phyloP scores from a whole-genome alignment of 768 basidiomycete species.

The Suillus hirtellus region DNA sequence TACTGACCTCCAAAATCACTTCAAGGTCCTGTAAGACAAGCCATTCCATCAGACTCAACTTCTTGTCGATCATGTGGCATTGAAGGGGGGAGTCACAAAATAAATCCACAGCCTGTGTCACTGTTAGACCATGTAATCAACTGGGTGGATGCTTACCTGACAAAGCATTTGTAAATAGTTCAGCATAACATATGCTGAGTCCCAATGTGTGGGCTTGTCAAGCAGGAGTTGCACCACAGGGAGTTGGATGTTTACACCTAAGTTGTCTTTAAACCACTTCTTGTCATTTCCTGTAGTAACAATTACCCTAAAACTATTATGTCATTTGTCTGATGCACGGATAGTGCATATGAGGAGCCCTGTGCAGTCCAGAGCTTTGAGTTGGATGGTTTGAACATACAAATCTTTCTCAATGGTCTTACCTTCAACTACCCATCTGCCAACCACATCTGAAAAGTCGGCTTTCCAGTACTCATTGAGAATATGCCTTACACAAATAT shows the following conservation, averaged over 20 bases:
- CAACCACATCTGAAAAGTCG: slow-evolving; percentile 2
- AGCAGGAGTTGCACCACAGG: slow-evolving; percentile 13
- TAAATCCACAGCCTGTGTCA: neutral
- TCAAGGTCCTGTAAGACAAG: slow-evolving; percentile 7
- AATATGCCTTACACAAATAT: slow-evolving; percentile 12
- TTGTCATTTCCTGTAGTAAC: neutral
- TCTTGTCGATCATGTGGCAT: neutral
- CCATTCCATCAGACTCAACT: slow-evolving; percentile 5
- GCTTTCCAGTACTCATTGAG: too few species aligned
- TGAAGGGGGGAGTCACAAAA: neutral
- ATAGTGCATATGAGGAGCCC: neutral
- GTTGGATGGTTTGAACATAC: too few species aligned
- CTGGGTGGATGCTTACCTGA: neutral
- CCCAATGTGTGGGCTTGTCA: slow-evolving; percentile 30
- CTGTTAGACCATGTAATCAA: neutral
- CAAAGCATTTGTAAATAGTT: neutral
- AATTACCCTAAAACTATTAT: neutral
- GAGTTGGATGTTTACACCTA: neutral
- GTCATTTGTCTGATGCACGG: neutral
- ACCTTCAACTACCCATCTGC: too few species aligned
- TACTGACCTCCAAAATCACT: slow-evolving; percentile 3
- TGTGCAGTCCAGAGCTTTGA: too few species aligned
- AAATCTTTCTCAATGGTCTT: too few species aligned
- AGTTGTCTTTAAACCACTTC: neutral
- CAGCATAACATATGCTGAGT: slow-evolving; percentile 31